Evolutionary conservation across 108 stramenopile genomes (phyloP).

Genomic region (Conticribra guillardii): DNA sequence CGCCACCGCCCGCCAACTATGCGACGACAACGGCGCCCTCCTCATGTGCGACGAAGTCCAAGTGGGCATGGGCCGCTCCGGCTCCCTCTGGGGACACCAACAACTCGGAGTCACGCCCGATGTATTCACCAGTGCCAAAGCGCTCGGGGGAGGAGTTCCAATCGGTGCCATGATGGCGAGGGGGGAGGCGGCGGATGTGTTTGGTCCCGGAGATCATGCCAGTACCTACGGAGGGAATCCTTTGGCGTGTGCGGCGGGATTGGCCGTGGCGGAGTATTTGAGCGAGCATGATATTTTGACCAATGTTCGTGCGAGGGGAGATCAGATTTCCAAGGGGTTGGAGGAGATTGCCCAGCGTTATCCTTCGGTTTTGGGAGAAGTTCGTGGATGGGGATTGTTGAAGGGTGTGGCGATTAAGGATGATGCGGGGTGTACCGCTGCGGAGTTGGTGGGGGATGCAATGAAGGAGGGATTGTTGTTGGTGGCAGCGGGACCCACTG

Average conservation of each 20-base stretch:
- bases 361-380: slow-evolving; percentile 80
- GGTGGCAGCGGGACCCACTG: slow-evolving; percentile 91
- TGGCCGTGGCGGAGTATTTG: slow-evolving; percentile 90
- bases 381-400: slow-evolving; percentile 95
- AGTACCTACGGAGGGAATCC: slow-evolving; percentile 97
- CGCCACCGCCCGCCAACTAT: slow-evolving; percentile 71
- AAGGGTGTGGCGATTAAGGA: slow-evolving; percentile 83
- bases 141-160: slow-evolving; percentile 97
- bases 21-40: slow-evolving; percentile 87
- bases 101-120: slow-evolving; percentile 91
- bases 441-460: slow-evolving; percentile 87
- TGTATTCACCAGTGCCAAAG: slow-evolving; percentile 96
- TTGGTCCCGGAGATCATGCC: slow-evolving; percentile 97
- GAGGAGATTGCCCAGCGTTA: slow-evolving; percentile 72
- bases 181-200: slow-evolving; percentile 84
- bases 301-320: slow-evolving; percentile 89
- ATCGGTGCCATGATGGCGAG: slow-evolving; percentile 97
- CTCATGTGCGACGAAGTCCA: slow-evolving; percentile 98
- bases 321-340: slow-evolving; percentile 80
- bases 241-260: slow-evolving; percentile 85
- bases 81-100: slow-evolving; percentile 95
- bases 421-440: slow-evolving; percentile 78
- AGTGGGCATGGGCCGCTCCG: slow-evolving; percentile 97
- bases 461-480: slow-evolving; percentile 90
- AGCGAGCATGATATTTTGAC: slow-evolving; percentile 80